phyloP scores from a whole-genome alignment of 1,139 yeast genomes.

The Zygosaccharomyces sapae region DNA sequence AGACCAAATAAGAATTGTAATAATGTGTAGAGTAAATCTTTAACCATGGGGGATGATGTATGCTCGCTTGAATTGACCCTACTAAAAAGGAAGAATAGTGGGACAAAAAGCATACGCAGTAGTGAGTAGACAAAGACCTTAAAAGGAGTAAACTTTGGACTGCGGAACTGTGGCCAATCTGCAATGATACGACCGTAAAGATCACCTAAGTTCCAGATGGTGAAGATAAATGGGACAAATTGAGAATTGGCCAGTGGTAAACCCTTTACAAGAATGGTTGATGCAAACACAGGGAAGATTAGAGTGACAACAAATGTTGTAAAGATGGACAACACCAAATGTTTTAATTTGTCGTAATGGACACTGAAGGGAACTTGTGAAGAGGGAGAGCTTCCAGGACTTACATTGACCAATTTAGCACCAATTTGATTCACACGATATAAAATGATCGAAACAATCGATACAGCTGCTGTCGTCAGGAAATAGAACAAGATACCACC shows the following conservation, averaged over 20 bases:
- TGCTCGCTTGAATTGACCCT: conserved; percentile 15
- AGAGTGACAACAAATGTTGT: conserved; percentile 72
- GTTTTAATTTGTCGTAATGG: conserved; percentile 58
- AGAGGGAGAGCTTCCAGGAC: not conserved
- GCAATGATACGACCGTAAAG: conserved; percentile 71
- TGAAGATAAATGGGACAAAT: conserved; percentile 72
- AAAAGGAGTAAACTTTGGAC: conserved; percentile 24
- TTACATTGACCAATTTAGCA: conserved; percentile 9
- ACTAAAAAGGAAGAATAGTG: conserved; percentile 67
- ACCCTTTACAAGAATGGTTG: conserved; percentile 49
- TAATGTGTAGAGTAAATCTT: conserved; percentile 64
- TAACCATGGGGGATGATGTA: conserved; percentile 40
- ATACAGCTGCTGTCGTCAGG: conserved; percentile 62
- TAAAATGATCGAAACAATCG: conserved; percentile 45
- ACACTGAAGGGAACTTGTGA: conserved; percentile 35
- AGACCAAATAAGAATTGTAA: conserved; percentile 77
- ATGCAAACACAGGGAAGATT: conserved; percentile 87
- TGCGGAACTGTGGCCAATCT: conserved; percentile 38
- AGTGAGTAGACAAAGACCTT: conserved; percentile 50
- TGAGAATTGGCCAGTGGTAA: conserved; percentile 37
- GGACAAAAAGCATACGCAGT: conserved; percentile 52
- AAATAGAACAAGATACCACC: conserved; percentile 60
- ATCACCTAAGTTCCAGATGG: conserved; percentile 89
- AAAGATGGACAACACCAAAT: conserved; percentile 66
- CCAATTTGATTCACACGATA: conserved; percentile 29